Conservation (phyloP, 1,284 basidiomycete species). For the Cutaneotrichosporon sp. region DNA sequence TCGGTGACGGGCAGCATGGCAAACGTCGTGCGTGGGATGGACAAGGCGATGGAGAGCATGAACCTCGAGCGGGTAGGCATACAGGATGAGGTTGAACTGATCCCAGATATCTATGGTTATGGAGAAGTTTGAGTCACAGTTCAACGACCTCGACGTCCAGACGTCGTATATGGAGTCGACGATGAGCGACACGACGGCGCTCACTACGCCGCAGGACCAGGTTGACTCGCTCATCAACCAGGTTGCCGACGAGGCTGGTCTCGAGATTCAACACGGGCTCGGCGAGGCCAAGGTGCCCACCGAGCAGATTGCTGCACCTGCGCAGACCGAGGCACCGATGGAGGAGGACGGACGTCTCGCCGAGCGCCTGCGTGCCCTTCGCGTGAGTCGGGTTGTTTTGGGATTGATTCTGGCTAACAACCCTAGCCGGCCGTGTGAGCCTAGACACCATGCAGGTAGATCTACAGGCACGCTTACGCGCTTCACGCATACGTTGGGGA, state of each 20-base stretch:
- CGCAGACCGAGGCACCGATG: conserved; percentile 32
- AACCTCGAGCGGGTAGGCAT: conserved; percentile 83
- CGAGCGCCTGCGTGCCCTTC: conserved; percentile 43
- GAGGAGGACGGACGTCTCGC: conserved; percentile 48
- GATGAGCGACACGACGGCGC: conserved; percentile 89
- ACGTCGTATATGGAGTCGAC: conserved; percentile 98
- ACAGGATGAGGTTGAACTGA: conserved; percentile 7
- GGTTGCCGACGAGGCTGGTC: conserved; percentile 95
- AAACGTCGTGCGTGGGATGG: conserved; percentile 95
- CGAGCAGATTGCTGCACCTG: conserved; percentile 46
- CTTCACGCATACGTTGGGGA: not conserved
- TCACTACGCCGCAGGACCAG: conserved; percentile 94
- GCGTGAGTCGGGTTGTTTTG: conserved; percentile 35
- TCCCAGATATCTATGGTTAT: conserved; percentile 94
- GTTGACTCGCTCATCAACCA: conserved; percentile 89
- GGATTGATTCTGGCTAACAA: not conserved
- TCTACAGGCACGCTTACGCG: not conserved
- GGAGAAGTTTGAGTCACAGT: conserved; percentile 98
- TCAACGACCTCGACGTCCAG: conserved; percentile 96
- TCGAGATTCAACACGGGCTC: conserved; percentile 90
- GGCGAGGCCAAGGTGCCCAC: conserved; percentile 61
- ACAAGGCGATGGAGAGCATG: conserved; percentile 99
- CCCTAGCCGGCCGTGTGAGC: conserved; percentile 10
- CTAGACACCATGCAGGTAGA: not conserved
- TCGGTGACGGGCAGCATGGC: conserved; percentile 87